These are phyloP conservation scores for Didymella arachidicola DNA, from an alignment of 2,329 filamentous ascomycete species.

Conservation along the genomic window DNA sequence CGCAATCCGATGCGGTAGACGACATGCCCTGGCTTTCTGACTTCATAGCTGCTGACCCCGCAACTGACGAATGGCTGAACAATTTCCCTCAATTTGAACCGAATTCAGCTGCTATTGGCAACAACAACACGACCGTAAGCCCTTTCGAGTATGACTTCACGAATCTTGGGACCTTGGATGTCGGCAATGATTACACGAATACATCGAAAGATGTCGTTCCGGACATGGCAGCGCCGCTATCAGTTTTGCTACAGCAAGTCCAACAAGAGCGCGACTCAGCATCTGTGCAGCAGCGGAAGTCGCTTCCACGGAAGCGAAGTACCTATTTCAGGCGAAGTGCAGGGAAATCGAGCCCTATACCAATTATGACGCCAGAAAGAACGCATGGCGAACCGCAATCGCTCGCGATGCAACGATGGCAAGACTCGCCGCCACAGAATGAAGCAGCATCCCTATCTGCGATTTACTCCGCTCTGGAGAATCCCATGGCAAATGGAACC, in stretches of 20 bases:
- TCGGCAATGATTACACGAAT: neutral
- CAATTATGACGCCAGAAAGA: constrained; percentile 16
- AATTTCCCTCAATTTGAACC: constrained; percentile 8
- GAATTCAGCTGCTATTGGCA: neutral
- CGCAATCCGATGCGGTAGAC: neutral
- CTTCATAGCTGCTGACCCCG: constrained; percentile 10
- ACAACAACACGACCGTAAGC: neutral
- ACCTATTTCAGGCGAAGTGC: constrained; percentile 15
- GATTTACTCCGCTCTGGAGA: constrained; percentile 65
- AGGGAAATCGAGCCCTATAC: constrained; percentile 15
- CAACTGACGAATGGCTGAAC: constrained; percentile 12
- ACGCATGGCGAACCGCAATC: constrained; percentile 21
- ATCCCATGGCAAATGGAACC: constrained; percentile 15
- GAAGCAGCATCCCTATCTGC: constrained; percentile 68
- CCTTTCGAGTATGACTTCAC: constrained; percentile 10
- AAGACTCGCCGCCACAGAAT: constrained; percentile 70
- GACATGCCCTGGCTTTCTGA: constrained; percentile 19
- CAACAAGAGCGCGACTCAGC: constrained; percentile 15
- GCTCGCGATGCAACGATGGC: constrained; percentile 68
- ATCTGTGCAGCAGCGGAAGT: constrained; percentile 9
- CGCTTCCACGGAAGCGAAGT: constrained; percentile 18
- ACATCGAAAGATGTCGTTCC: neutral
- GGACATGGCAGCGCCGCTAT: constrained; percentile 17
- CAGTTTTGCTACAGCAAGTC: constrained; percentile 16
- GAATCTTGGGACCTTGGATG: neutral